These are phyloP conservation scores for Quercus phellos DNA, from an alignment of 331 rosid genomes.

Conservation along the genomic window DNA sequence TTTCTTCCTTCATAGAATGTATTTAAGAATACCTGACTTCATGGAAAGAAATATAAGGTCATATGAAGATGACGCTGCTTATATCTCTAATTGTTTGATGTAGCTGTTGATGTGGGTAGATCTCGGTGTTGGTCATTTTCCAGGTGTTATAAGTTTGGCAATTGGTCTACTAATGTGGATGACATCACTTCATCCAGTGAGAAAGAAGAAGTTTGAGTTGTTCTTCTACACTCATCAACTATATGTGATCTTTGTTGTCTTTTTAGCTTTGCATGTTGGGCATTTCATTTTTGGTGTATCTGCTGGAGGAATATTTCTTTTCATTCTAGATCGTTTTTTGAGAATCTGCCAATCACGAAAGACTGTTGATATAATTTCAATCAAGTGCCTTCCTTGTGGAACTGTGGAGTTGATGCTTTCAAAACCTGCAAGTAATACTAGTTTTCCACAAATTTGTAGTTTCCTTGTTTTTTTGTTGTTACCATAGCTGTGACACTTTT, in stretches of 20 bases:
- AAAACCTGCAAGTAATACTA: conserved; percentile 65
- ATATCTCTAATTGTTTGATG: conserved; percentile 16
- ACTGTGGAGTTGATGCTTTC: conserved; percentile 72
- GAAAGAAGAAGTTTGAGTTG: conserved; percentile 72
- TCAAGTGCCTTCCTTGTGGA: conserved; percentile 80
- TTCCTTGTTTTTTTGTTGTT: conserved; percentile 1
- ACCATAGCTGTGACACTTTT: conserved; percentile 8
- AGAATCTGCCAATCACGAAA: conserved; percentile 81
- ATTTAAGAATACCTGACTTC: background rate
- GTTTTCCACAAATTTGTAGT: background rate
- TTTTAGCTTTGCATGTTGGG: conserved; percentile 84
- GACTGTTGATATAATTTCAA: conserved; percentile 62
- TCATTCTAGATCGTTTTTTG: conserved; percentile 86
- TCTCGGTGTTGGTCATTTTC: conserved; percentile 60
- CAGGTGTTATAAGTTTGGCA: conserved; percentile 70
- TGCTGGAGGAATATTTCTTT: conserved; percentile 79
- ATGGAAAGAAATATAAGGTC: background rate
- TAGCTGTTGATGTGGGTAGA: conserved; percentile 66
- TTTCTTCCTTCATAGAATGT: background rate
- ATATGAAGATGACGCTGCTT: background rate
- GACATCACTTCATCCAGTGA: conserved; percentile 73
- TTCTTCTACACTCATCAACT: conserved; percentile 96
- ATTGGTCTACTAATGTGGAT: conserved; percentile 92
- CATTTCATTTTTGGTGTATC: conserved; percentile 66
- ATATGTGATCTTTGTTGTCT: conserved; percentile 63